Evolutionary conservation across 257 asterid species (phyloP).

Genomic region (Verbascum thapsus): DNA sequence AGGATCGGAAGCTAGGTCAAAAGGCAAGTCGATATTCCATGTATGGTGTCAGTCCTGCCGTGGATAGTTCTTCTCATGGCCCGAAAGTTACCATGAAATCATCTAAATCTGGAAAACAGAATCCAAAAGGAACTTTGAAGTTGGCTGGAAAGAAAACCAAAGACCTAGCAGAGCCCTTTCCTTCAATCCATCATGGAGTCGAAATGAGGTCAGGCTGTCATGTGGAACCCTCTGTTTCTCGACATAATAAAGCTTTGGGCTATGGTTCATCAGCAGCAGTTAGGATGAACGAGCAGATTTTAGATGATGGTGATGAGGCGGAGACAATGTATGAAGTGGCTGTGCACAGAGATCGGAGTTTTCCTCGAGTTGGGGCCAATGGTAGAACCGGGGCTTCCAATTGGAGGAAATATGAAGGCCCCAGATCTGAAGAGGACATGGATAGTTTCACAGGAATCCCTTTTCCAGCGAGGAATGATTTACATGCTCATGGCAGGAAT

Average conservation of each 20-base stretch:
- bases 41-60: conserved; percentile 41
- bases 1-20: conserved; percentile 64
- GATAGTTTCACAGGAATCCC: conserved; percentile 54
- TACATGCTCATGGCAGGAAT: conserved; percentile 62
- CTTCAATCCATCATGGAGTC: conserved; percentile 48
- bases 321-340: conserved; percentile 69
- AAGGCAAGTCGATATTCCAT: conserved; percentile 51
- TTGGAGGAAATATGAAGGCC: conserved; percentile 58
- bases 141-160: conserved; percentile 55
- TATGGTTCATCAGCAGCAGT: conserved; percentile 47
- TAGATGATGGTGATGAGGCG: conserved; percentile 58
- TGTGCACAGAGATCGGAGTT: conserved; percentile 55
- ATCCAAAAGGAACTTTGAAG: conserved; percentile 65
- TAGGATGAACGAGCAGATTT: conserved; percentile 50
- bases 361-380: conserved; percentile 42
- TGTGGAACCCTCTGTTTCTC: conserved; percentile 47
- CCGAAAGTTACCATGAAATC: conserved; percentile 46
- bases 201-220: conserved; percentile 48
- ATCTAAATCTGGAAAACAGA: conserved; percentile 59
- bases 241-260: conserved; percentile 45
- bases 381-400: conserved; percentile 48
- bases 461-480: conserved; percentile 47
- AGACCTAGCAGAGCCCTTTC: conserved; percentile 50
- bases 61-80: conserved; percentile 53
- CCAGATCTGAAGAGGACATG: conserved; percentile 46